Base-by-base conservation (phyloP, 768 basidiomycete species). In the Trametes meyenii region DNA sequence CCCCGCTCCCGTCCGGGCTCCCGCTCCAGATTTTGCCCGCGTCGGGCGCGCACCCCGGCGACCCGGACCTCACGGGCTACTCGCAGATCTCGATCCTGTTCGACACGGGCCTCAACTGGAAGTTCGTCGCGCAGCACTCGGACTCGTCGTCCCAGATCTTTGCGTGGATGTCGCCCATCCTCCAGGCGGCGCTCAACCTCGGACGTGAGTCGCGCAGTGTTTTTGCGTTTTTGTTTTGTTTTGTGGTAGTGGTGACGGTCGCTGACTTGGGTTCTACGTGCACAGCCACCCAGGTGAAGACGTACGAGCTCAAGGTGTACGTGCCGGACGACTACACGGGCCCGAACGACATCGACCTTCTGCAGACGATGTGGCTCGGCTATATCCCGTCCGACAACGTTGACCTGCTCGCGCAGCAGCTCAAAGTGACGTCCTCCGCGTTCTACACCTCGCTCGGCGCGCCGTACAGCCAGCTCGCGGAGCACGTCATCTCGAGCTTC, bases 121-220 rank as follows among this genome's bases (percentile, higher is more conserved):
- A 66, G 0, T 92, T 86, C 65, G 89, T 94, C 4, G 83, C 86
- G 42, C 64, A 65, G 14, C 85, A 78, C 61, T 60, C 74, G 8
- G 77, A 87, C 56, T 82, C 90, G 0, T 79, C 84, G 2, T 87
- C 81, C 50, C 92, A 98, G 76, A 79, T 98, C 44, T 91, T 98
- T 69, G 84, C 82, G 13, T 88, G 80, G 68, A 75, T 88, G 56
- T 92, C 93, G 1, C 26, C 69, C 0, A 70, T 87, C 57, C 66
- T 89, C 54, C 62, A 77, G 29, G 68, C 70, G 2, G 79, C 86
- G 3, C 76, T 89, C 26, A 66, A 66, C 24, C 73, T 86, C 19
- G n/a, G 58, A 56, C 29, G 78, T 83, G 68, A 39, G 82, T 74
- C 21, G 50, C 58, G 50, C 14, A 13, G 14, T 36, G 23, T 80